phyloP scores from a whole-genome alignment of 805 yeast genomes.

The Priceomyces castillae region DNA sequence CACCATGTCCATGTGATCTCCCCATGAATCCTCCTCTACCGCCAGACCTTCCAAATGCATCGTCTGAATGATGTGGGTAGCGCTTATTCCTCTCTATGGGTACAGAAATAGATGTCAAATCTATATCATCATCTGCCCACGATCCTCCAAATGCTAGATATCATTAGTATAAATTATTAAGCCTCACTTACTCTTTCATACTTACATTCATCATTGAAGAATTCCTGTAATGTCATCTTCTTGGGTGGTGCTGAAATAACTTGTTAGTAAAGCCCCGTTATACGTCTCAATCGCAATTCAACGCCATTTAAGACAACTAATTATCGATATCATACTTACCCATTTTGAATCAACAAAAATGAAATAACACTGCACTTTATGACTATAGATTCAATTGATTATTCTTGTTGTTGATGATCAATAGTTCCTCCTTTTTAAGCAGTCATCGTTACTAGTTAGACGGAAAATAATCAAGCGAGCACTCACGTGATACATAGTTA shows the following conservation, averaged over 20 bases:
- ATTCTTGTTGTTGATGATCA: not conserved
- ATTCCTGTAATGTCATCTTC: constrained; percentile 47
- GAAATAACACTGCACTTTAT: not conserved
- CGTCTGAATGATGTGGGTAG: constrained; percentile 7
- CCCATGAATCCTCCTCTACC: constrained; percentile 10
- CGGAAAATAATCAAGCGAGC: not conserved
- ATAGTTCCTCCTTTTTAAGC: not conserved
- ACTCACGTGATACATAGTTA: constrained; percentile 1
- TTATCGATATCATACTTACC: constrained; percentile 9
- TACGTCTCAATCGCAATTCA: not conserved
- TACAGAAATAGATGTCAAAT: constrained; percentile 44
- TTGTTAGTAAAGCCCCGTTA: constrained; percentile 9
- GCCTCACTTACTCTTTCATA: constrained; percentile 11
- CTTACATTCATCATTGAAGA: constrained; percentile 45
- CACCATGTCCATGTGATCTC: constrained; percentile 7
- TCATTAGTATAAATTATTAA: constrained; percentile 14
- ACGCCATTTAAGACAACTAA: not conserved
- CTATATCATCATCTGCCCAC: constrained; percentile 48
- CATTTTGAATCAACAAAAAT: constrained; percentile 8
- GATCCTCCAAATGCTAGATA: constrained; percentile 42
- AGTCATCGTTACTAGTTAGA: not conserved
- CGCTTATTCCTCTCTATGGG: constrained; percentile 35
- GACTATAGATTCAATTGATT: constrained; percentile 1
- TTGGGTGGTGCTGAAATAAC: constrained; percentile 37
- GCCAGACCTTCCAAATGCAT: constrained; percentile 9